Conservation (phyloP, 2,329 filamentous ascomycete species). For the Colletotrichum tanaceti region DNA sequence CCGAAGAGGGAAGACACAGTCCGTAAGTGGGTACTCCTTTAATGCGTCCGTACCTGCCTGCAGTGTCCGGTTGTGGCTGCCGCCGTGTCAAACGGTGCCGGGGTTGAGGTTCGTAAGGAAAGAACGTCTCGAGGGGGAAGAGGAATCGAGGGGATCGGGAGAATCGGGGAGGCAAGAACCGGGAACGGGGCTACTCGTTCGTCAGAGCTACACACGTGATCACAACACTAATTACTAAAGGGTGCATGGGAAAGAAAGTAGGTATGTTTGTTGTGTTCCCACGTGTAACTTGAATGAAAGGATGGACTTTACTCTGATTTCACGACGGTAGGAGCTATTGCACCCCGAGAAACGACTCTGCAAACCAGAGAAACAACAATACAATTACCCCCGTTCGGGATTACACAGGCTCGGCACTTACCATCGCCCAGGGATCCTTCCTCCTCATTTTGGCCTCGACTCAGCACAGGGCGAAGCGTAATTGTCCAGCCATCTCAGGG, state of each 20-base stretch:
- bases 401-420: slow-evolving; percentile 24
- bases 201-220: no score
- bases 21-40: neutral
- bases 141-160: neutral
- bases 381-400: neutral
- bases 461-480: neutral
- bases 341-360: no score
- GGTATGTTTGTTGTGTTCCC: no score
- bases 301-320: no score
- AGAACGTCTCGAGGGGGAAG: neutral
- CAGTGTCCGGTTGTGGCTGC: slow-evolving; percentile 20
- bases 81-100: neutral
- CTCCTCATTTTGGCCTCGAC: neutral
- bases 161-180: neutral
- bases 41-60: no score
- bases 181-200: no score
- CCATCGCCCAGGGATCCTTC: neutral
- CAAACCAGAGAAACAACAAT: neutral
- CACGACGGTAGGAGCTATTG: no score
- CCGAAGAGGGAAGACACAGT: neutral
- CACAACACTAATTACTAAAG: no score
- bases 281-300: no score
- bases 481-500: neutral
- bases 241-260: no score
- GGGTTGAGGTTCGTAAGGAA: slow-evolving; percentile 20